Conservation (phyloP, 2,329 filamentous ascomycete genomes). For the Zasmidium citrigriseum region DNA sequence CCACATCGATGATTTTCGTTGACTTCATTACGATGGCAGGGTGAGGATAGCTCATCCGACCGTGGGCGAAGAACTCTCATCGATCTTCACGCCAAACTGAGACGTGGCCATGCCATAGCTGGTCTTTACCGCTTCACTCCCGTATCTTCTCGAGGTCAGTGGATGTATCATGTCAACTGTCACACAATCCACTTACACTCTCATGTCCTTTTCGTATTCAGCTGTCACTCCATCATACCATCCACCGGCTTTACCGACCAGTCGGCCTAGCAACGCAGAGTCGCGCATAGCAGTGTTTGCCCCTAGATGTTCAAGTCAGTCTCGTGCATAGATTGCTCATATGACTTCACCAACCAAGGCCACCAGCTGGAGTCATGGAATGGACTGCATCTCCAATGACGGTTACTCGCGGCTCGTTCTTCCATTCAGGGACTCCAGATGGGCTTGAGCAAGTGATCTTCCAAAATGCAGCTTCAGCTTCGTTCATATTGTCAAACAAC, state of each 20-base stretch:
- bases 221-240: slow-evolving; percentile 41
- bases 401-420: slow-evolving; percentile 59
- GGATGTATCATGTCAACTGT: too few relatives aligned
- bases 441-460: slow-evolving; percentile 66
- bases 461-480: slow-evolving; percentile 63
- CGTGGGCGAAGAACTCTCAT: slow-evolving; percentile 14
- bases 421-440: slow-evolving; percentile 61
- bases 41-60: slow-evolving; percentile 1
- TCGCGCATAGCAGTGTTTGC: slow-evolving; percentile 61
- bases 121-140: slow-evolving; percentile 54
- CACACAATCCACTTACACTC: slow-evolving; percentile 33
- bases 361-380: slow-evolving; percentile 55
- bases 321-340: too few relatives aligned
- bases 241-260: slow-evolving; percentile 56
- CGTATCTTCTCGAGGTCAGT: slow-evolving; percentile 43
- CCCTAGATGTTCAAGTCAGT: slow-evolving; percentile 40
- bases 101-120: slow-evolving; percentile 54
- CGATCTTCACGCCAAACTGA: slow-evolving; percentile 38
- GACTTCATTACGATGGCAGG: neutral
- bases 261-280: slow-evolving; percentile 54
- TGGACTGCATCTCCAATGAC: slow-evolving; percentile 61
- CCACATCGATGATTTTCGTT: neutral
- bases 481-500: slow-evolving; percentile 60
- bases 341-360: neutral
- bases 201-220: slow-evolving; percentile 43